Evolutionary conservation across 495 filamentous ascomycete genomes (phyloP).

Genomic region (Penicillium pulvis): DNA sequence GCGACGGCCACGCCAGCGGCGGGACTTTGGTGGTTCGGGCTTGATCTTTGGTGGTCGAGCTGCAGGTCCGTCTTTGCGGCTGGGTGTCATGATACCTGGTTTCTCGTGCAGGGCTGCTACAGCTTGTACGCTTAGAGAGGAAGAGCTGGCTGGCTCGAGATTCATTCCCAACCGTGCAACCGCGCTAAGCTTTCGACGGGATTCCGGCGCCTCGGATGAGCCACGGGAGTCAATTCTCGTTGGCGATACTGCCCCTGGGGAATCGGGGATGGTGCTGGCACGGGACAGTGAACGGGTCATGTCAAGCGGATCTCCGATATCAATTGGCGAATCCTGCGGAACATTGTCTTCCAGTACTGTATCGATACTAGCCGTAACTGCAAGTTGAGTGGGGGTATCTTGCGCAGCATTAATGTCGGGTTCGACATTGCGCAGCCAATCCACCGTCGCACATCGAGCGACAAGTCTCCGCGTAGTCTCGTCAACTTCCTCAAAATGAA

Average conservation of each 20-base stretch:
- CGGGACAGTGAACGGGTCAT: conserved; percentile 38
- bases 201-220: conserved; percentile 27
- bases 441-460: conserved; percentile 75
- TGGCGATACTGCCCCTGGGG: conserved; percentile 32
- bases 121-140: conserved; percentile 68
- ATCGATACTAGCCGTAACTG: conserved; percentile 24
- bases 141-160: conserved; percentile 47
- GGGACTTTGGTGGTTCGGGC: conserved; percentile 46
- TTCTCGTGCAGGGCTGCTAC: conserved; percentile 80
- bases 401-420: conserved; percentile 8
- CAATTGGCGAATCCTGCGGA: conserved; percentile 25
- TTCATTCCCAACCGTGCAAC: conserved; percentile 47
- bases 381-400: conserved; percentile 14
- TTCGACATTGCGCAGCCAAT: conserved; percentile 66
- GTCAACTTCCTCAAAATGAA: conserved; percentile 88
- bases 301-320: conserved; percentile 32
- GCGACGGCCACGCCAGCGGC: conserved; percentile 45
- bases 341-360: conserved; percentile 24
- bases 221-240: conserved; percentile 31
- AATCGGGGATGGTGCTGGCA: conserved; percentile 44
- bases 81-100: conserved; percentile 83
- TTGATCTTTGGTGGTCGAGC: conserved; percentile 39
- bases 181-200: conserved; percentile 28
- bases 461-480: conserved; percentile 87
- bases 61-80: conserved; percentile 50